Conservation (phyloP, 805 yeast species). For the Starmerella sp. region DNA sequence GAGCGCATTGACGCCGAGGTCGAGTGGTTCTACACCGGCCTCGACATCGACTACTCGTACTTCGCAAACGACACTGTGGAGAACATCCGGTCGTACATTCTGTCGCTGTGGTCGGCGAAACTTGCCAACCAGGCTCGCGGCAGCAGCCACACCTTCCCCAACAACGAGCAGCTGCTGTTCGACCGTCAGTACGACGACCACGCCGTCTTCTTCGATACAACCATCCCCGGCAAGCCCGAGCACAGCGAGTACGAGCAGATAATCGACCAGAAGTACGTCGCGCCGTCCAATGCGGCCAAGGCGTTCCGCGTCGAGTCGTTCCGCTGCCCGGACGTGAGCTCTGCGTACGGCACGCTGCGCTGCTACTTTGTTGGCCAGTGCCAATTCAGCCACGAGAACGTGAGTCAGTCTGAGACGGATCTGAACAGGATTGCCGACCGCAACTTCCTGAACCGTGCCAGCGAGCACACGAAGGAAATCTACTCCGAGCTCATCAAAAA, state of each 20-base stretch:
- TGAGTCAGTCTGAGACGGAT: slow-evolving; percentile 36
- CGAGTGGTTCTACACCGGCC: slow-evolving; percentile 72
- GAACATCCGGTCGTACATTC: slow-evolving; percentile 72
- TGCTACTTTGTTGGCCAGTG: slow-evolving; percentile 81
- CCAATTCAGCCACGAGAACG: slow-evolving; percentile 33
- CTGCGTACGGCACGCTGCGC: slow-evolving; percentile 40
- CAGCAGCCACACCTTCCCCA: slow-evolving; percentile 34
- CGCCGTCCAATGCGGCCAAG: slow-evolving; percentile 27
- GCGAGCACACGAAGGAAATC: slow-evolving; percentile 64
- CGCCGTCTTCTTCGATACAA: slow-evolving; percentile 82
- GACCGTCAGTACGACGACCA: slow-evolving; percentile 72
- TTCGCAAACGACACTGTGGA: slow-evolving; percentile 76
- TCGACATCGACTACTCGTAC: slow-evolving; percentile 87
- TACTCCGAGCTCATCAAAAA: slow-evolving; percentile 62
- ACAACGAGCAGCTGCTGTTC: slow-evolving; percentile 50
- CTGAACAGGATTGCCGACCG: slow-evolving; percentile 64
- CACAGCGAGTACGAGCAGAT: slow-evolving; percentile 51
- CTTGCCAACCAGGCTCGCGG: slow-evolving; percentile 68
- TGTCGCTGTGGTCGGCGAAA: slow-evolving; percentile 84
- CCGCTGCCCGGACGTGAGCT: slow-evolving; percentile 32
- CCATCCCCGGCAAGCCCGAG: slow-evolving; percentile 39
- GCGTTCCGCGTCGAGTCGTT: slow-evolving; percentile 70
- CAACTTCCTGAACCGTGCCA: slow-evolving; percentile 65
- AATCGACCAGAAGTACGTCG: slow-evolving; percentile 70
- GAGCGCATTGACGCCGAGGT: slow-evolving; percentile 74